Evolutionary conservation across 768 basidiomycete species (phyloP), one percentile per base, ranked within the genome.

Genomic region (Agaricus sinodeliciosus): DNA sequence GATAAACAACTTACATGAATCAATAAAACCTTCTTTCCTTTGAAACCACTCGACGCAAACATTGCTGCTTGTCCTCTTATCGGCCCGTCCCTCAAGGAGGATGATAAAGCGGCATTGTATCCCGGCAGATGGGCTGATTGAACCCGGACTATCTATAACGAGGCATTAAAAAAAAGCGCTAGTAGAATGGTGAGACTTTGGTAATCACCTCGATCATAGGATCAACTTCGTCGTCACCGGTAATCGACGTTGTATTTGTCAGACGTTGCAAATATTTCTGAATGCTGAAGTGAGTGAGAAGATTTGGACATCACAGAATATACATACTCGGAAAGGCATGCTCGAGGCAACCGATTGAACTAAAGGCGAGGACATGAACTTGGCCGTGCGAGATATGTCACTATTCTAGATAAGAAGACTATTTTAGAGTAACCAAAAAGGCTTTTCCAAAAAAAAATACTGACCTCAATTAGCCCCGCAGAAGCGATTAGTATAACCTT

Each of bases 41-140:
- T 69, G 51, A 80, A 74, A 2, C 72, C 77, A 13, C 74, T 68
- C 0, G 76, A 72, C 25, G 72, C 63, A 58, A 87, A 87, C 3
- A 81, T 70, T 1, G 74, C 63, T 0, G 65, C 66, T 50, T 82
- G 77, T 4, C 85, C 84, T 36, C 86, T 80, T 26, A 89, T 70
- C 12, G 87, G 87, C 1, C 87, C 87, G 36, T 85, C 78, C 31
- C 87, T 77, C 22, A 90, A 69, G 3, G 82, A 86, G 4, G 86
- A 88, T 0, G 87, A 87, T n/a, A 90, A 68, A 0, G 87, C 87
- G 18, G 79, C 76, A 57, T 90, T 87, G 63, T 81, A 90, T 3
- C 87, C 80, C 0, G 83, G 78, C 4, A 90, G 74, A 61, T 87
- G 82, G 1, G 87, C 87, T 0, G 85, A 85, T 67, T 90, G 87